Percentiles rank a stretch among this genome's conserved stretches.
Evolutionary conservation across 2,329 filamentous ascomycete genomes (phyloP).

Genomic region (Verticillium alfalfae): DNA sequence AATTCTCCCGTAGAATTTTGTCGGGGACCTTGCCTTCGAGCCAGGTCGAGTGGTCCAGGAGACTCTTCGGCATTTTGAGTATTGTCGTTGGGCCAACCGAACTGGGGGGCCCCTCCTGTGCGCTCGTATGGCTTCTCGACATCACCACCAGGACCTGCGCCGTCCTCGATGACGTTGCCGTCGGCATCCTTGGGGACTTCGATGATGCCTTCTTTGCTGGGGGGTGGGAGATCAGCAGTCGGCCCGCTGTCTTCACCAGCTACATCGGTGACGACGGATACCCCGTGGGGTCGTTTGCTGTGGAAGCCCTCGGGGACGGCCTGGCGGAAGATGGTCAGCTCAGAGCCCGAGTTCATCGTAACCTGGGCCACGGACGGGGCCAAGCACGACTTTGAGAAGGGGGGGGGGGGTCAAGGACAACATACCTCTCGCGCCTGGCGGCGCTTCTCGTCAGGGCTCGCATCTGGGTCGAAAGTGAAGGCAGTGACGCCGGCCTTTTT

Average conservation of each 20-base stretch:
- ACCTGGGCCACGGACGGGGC: conserved; percentile 6
- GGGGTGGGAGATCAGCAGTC: conserved; percentile 71
- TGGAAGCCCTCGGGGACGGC: conserved; percentile 60
- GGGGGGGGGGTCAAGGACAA: conserved; percentile 14
- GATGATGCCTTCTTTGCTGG: conserved; percentile 65
- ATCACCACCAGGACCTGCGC: conserved; percentile 32
- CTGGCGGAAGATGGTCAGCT: conserved; percentile 27
- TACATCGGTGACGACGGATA: conserved; percentile 69
- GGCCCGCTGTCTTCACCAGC: conserved; percentile 64
- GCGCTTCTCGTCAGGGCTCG: conserved; percentile 76
- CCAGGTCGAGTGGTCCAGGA: conserved; percentile 84
- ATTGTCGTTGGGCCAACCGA: conserved; percentile 63
- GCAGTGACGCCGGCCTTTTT: conserved; percentile 73
- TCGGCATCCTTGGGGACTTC: conserved; percentile 44
- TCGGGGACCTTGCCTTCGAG: conserved; percentile 81
- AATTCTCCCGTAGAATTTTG: conserved; percentile 91
- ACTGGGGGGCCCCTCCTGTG: conserved; percentile 85
- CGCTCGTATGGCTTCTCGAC: conserved; percentile 38
- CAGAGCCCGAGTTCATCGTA: not conserved
- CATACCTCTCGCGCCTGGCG: conserved; percentile 72
- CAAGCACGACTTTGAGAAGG: not conserved
- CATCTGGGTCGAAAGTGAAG: conserved; percentile 83
- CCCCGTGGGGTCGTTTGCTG: conserved; percentile 54
- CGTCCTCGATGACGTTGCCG: conserved; percentile 39
- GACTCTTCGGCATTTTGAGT: conserved; percentile 55